A percentile compares a stretch with the other conserved stretches of the same genome.
Evolutionary conservation across 202 grass and related monocot genomes (phyloP).

Genomic region (Carex sylvatica): DNA sequence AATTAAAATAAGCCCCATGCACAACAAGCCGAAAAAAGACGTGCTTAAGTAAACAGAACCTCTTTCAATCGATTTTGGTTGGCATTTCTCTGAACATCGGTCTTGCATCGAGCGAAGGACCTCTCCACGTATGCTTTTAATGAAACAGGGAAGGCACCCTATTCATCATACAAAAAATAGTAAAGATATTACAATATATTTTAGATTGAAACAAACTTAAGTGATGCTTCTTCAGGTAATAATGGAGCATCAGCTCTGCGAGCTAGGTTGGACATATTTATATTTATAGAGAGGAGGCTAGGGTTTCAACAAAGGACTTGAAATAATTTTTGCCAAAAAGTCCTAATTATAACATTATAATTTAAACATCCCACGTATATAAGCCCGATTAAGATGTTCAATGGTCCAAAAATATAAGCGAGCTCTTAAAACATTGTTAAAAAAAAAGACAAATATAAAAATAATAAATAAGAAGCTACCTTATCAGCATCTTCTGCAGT

Average conservation of each 20-base stretch:
- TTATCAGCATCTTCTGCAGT: conserved; percentile 39
- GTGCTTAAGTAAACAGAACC: conserved; percentile 34
- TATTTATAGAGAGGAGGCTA: no score
- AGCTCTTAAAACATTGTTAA: conserved; percentile 7
- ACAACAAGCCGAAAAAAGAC: conserved; percentile 6
- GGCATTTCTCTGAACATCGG: conserved; percentile 54
- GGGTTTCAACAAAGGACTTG: no score
- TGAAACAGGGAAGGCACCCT: conserved; percentile 72
- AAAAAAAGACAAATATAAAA: background rate
- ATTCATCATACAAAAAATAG: conserved; percentile 36
- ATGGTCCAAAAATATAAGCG: background rate
- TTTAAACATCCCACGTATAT: conserved; percentile 6
- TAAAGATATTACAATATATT: conserved; percentile 18
- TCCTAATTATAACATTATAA: background rate
- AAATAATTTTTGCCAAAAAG: conserved; percentile 13
- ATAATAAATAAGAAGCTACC: conserved; percentile 31
- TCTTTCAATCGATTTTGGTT: conserved; percentile 60
- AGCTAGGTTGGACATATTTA: background rate
- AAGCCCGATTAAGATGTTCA: background rate
- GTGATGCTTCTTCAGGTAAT: background rate
- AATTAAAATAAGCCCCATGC: background rate
- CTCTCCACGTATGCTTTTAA: conserved; percentile 65
- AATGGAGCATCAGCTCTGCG: background rate
- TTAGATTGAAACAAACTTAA: background rate
- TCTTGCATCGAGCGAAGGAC: conserved; percentile 75